These are phyloP conservation scores for Cryphonectria carpinicola DNA, from an alignment of 2,329 filamentous ascomycete species.

Conservation along the genomic window DNA sequence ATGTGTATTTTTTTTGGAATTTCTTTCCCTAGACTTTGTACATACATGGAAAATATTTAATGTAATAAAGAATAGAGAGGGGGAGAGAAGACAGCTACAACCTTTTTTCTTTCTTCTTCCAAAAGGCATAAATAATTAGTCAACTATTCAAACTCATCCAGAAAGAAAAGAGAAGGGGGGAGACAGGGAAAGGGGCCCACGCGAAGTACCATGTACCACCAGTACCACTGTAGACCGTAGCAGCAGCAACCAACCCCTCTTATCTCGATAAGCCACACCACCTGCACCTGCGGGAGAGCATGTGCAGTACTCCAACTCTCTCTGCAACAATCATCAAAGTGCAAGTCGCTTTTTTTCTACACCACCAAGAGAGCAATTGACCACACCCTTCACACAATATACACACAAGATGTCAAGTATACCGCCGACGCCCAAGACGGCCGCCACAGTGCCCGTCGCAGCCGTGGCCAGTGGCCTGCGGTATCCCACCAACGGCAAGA, in stretches of 20 bases:
- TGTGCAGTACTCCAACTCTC: background rate
- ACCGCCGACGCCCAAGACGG: slow-evolving; percentile 53
- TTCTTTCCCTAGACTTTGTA: background rate
- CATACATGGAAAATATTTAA: background rate
- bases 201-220: slow-evolving; percentile 2
- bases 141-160: background rate
- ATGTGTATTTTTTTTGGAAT: background rate
- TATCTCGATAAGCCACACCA: slow-evolving; percentile 21
- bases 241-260: background rate
- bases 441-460: slow-evolving; percentile 31
- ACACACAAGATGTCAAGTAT: slow-evolving; percentile 52
- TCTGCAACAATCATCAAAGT: background rate
- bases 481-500: slow-evolving; percentile 91
- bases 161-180: too few species aligned
- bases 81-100: too few species aligned
- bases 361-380: slow-evolving; percentile 6
- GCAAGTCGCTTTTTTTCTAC: background rate
- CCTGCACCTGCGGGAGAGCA: background rate
- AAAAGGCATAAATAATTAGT: background rate
- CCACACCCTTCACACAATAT: background rate
- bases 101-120: background rate
- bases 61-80: background rate
- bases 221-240: background rate
- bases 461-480: slow-evolving; percentile 62
- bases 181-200: background rate